These are phyloP conservation scores for Orbilia blumenaviensis DNA, from an alignment of 2,329 filamentous ascomycete species.

Conservation along the genomic window DNA sequence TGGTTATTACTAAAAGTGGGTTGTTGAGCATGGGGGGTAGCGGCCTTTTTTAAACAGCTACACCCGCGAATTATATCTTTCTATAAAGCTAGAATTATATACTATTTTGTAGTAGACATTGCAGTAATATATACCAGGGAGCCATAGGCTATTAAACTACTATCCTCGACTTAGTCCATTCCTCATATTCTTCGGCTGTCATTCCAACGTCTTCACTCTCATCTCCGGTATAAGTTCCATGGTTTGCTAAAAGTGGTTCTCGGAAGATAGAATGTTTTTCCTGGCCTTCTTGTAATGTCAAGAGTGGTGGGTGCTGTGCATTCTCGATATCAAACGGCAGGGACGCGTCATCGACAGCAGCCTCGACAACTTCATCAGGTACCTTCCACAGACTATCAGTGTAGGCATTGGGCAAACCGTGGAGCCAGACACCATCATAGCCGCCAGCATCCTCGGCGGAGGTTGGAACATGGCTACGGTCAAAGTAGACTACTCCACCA, in stretches of 20 bases:
- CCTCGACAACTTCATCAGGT: conserved; percentile 28
- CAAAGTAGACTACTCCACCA: conserved; percentile 41
- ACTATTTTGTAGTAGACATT: background rate
- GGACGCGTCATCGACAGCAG: background rate
- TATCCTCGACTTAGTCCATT: conserved; percentile 13
- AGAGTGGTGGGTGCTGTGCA: conserved; percentile 17
- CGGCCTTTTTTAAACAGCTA: background rate
- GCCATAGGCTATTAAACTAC: background rate
- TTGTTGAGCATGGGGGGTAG: conserved; percentile 35
- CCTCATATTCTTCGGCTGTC: conserved; percentile 29
- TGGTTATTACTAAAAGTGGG: conserved; percentile 25
- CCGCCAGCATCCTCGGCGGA: conserved; percentile 1
- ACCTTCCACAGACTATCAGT: conserved; percentile 37
- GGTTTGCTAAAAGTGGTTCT: conserved; percentile 21
- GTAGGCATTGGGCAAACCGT: conserved; percentile 42
- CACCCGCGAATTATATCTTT: background rate
- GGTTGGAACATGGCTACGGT: conserved; percentile 6
- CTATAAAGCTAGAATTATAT: background rate
- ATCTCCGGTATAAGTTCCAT: conserved; percentile 33
- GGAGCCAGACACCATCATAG: conserved; percentile 44
- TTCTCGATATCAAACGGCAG: conserved; percentile 35
- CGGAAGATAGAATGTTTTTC: conserved; percentile 38
- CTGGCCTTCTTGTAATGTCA: conserved; percentile 38
- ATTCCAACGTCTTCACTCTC: conserved; percentile 22
- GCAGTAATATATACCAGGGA: background rate